Evolutionary conservation across 805 yeast genomes (phyloP).

Genomic region (Zygoascus bituminiphila): DNA sequence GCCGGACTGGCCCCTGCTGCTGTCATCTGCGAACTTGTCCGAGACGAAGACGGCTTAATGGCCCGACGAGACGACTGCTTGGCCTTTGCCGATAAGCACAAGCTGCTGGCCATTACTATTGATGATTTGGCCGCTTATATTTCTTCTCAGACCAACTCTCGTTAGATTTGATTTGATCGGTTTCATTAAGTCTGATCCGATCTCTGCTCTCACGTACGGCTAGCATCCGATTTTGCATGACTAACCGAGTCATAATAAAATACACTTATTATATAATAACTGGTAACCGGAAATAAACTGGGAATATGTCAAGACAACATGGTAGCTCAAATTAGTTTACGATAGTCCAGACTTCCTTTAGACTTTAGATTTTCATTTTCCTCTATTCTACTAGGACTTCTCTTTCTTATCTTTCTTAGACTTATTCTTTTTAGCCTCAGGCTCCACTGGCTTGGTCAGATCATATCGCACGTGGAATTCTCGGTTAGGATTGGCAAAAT

Average conservation of each 20-base stretch:
- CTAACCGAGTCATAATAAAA: no score
- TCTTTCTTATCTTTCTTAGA: no score
- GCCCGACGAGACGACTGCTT: conserved; percentile 85
- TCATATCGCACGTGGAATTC: conserved; percentile 45
- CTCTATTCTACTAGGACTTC: no score
- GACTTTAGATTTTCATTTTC: no score
- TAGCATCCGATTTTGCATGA: neutral
- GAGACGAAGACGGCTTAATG: conserved; percentile 91
- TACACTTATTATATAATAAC: no score
- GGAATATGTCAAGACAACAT: no score
- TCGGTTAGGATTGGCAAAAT: conserved; percentile 65
- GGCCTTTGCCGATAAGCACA: conserved; percentile 52
- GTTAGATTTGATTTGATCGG: neutral
- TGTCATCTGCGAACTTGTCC: conserved; percentile 88
- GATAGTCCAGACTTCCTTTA: no score
- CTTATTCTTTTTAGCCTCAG: neutral
- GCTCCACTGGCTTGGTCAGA: conserved; percentile 35
- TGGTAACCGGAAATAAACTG: no score
- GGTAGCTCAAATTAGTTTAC: no score
- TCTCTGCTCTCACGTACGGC: neutral
- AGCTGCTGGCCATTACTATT: conserved; percentile 68
- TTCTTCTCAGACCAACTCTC: neutral
- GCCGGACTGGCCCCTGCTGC: conserved; percentile 79
- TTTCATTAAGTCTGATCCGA: no score
- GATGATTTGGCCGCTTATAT: conserved; percentile 59